Percentiles rank a stretch among this genome's conserved stretches.
Evolutionary conservation across 129 eudicot species (phyloP).

Genomic region (Centaurea solstitialis): DNA sequence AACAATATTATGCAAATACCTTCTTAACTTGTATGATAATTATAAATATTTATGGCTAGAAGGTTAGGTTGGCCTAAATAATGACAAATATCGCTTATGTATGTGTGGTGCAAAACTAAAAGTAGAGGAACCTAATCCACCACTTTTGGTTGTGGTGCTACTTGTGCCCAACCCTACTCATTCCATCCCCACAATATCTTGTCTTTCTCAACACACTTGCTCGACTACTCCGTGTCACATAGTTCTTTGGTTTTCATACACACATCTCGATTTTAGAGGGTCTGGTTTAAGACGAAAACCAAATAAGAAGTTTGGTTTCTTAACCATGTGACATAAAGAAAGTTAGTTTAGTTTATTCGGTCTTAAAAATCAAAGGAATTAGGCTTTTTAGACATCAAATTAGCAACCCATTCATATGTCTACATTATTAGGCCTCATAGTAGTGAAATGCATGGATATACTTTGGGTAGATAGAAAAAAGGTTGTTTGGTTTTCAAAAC

Average conservation of each 20-base stretch:
- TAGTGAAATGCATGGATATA: background rate
- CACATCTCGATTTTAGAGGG: conserved; percentile 6
- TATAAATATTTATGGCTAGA: background rate
- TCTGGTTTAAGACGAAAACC: conserved; percentile 21
- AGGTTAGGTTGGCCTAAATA: conserved; percentile 20
- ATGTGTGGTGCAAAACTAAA: conserved; percentile 45
- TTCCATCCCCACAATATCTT: conserved; percentile 43
- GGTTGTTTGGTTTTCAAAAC: background rate
- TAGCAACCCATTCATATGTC: conserved; percentile 19
- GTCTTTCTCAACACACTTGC: conserved; percentile 38
- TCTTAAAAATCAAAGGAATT: conserved; percentile 4
- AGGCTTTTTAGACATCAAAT: conserved; percentile 24
- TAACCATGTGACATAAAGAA: conserved; percentile 23
- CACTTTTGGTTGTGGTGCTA: conserved; percentile 69
- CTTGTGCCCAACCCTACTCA: conserved; percentile 54
- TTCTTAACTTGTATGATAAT: background rate
- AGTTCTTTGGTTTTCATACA: conserved; percentile 27
- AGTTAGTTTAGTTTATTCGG: background rate
- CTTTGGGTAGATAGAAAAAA: conserved; percentile 4
- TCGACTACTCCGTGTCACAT: conserved; percentile 17
- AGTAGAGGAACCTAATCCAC: conserved; percentile 79
- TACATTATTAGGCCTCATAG: background rate
- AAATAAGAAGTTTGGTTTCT: conserved; percentile 32
- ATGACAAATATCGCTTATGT: conserved; percentile 30
- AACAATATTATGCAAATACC: background rate